Conservation (phyloP, 2,329 filamentous ascomycete genomes). For the Aspergillus persii region DNA sequence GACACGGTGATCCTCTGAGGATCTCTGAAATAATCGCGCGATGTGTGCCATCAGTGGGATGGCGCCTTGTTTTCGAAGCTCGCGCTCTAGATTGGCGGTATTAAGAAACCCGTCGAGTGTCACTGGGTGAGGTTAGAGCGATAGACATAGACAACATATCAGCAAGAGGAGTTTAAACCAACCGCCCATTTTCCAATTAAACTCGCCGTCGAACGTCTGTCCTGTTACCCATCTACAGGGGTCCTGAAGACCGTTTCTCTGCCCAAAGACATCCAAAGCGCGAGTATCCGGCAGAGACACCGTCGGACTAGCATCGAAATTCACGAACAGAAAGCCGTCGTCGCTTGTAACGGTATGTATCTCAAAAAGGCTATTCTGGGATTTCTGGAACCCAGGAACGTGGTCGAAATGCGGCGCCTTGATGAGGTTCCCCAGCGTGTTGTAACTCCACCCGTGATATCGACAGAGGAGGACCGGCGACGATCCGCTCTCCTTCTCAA, state of each 20-base stretch:
- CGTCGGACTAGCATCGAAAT: slow-evolving; percentile 18
- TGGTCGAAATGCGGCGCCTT: slow-evolving; percentile 61
- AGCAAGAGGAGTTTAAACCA: not conserved
- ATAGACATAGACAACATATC: not conserved
- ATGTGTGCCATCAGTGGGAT: not conserved
- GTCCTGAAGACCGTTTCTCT: slow-evolving; percentile 5
- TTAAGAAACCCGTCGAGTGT: not conserved
- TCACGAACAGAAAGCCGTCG: slow-evolving; percentile 28
- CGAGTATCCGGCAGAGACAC: not conserved
- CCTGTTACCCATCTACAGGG: slow-evolving; percentile 27
- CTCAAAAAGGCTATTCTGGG: slow-evolving; percentile 54
- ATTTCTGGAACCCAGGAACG: slow-evolving; percentile 56
- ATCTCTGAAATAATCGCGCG: not conserved
- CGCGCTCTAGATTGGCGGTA: not conserved
- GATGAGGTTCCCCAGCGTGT: slow-evolving; percentile 55
- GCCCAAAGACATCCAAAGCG: slow-evolving; percentile 14
- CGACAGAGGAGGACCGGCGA: slow-evolving; percentile 56
- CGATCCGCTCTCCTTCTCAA: slow-evolving; percentile 51
- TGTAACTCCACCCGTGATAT: slow-evolving; percentile 64
- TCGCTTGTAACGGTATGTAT: slow-evolving; percentile 24
- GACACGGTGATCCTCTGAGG: slow-evolving; percentile 4
- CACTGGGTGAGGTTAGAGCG: slow-evolving; percentile 1
- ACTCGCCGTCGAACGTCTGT: slow-evolving; percentile 24
- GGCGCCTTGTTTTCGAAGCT: not conserved
- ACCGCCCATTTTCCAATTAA: slow-evolving; percentile 36